phyloP scores from a whole-genome alignment of 176 grass and related monocot species.

The Saccharum officinarum region DNA sequence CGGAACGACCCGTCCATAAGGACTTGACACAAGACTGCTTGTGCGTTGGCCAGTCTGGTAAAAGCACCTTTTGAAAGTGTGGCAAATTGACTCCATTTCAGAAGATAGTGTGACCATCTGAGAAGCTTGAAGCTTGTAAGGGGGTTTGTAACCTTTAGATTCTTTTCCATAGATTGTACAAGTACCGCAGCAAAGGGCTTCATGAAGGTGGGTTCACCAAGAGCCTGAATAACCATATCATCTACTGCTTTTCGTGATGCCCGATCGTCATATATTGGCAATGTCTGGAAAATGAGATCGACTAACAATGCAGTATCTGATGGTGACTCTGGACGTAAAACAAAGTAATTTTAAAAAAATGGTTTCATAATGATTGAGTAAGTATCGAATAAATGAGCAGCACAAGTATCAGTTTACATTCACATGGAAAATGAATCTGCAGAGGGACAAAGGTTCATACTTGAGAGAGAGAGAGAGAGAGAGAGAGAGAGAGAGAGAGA shows the following conservation, averaged over 20 bases:
- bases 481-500: no score
- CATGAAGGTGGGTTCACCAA: conserved; percentile 72
- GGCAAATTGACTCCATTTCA: conserved; percentile 81
- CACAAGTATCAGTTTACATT: neutral
- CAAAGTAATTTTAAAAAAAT: conserved; percentile 33
- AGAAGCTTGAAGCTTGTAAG: conserved; percentile 86
- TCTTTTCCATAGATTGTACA: conserved; percentile 88
- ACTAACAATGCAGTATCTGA: conserved; percentile 65
- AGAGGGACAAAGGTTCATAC: neutral
- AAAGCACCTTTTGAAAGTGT: conserved; percentile 85
- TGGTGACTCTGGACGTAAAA: conserved; percentile 46
- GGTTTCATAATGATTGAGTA: neutral
- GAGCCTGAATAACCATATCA: conserved; percentile 72
- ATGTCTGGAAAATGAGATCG: conserved; percentile 82
- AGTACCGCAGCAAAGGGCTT: conserved; percentile 70
- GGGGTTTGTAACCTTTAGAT: conserved; percentile 68
- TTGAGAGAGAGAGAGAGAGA: neutral
- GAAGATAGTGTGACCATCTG: conserved; percentile 83
- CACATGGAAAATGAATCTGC: neutral
- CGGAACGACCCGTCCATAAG: conserved; percentile 75
- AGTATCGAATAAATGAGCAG: conserved; percentile 1
- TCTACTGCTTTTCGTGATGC: conserved; percentile 87
- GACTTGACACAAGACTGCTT: conserved; percentile 70
- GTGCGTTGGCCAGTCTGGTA: conserved; percentile 73
- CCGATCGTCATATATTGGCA: conserved; percentile 87